Base-by-base conservation (phyloP, 2,329 filamentous ascomycete species). In the Curvularia lunata region DNA sequence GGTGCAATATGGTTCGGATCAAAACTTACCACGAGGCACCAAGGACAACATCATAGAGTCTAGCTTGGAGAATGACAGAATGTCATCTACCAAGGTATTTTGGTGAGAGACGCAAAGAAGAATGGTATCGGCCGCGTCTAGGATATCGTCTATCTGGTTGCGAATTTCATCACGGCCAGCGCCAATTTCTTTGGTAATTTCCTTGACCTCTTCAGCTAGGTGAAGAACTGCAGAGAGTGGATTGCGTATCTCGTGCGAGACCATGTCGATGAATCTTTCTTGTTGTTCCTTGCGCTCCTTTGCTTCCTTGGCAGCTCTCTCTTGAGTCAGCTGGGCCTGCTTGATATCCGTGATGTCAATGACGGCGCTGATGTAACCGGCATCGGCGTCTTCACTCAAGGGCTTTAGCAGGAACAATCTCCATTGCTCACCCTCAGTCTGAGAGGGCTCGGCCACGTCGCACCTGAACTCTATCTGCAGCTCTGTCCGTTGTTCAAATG, bases 321-420 rank as follows among this genome's bases (percentile, higher is more conserved):
- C 72, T 48, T 81, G 78, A 3, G 74, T 62, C 8, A 80, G 50
- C 52, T 81, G 75, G 3, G 78, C 78, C 38, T 74, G 72, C 56
- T 81, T 81, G 57, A 81, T 79, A 16, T 77, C 75, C 16, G 77
- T 80, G 37, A 81, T 80, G 54, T 81, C 79, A 13, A 81, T 77
- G 9, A 82, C 72, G 19, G 78, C 78, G 58, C 79, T 81, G 5
- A 81, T 80, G 60, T 79, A 81, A 2, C 79, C 79, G 6, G 78
- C 77, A 23, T 78, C 75, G 7, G 72, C 69, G 7, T 79, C 77
- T 5, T 80, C 74, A 30, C 73, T 77, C 1, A 81, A 66, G 3
- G 79, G 79, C 8, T 75, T 76, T 28, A 81, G 68, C 5, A 81
- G 62, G 46, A 81, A 76, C 25, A 81, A 60, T 19, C 79, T 71